Percentiles rank a stretch among this genome's conserved stretches.
phyloP scores from a whole-genome alignment of 208 protist genomes.

The Willaertia magna region DNA sequence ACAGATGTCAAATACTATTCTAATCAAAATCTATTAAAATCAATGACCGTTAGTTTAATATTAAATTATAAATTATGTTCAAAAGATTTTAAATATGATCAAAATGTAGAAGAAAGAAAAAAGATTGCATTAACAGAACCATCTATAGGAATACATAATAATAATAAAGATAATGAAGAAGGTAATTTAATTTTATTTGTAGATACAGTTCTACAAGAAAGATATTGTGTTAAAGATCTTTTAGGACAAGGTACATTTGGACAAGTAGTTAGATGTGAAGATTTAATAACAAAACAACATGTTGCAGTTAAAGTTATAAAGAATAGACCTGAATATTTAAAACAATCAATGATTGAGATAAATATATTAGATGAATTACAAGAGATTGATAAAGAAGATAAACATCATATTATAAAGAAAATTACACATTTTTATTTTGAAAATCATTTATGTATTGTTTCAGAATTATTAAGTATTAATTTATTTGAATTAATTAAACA shows the following conservation, averaged over 20 bases:
- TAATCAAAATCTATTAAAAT: not conserved
- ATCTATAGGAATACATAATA: not conserved
- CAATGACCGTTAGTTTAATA: not conserved
- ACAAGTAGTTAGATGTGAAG: slow-evolving; percentile 61
- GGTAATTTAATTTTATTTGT: not conserved
- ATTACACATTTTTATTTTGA: slow-evolving; percentile 38
- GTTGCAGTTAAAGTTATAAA: slow-evolving; percentile 69
- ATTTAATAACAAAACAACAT: slow-evolving; percentile 39
- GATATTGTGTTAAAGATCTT: slow-evolving; percentile 54
- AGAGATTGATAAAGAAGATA: not conserved
- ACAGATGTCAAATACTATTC: not conserved
- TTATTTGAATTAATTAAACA: slow-evolving; percentile 44
- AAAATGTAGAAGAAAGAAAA: not conserved
- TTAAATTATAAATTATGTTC: not conserved
- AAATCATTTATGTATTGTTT: slow-evolving; percentile 43
- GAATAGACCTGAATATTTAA: slow-evolving; percentile 53
- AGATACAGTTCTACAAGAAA: not conserved
- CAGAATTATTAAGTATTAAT: slow-evolving; percentile 48
- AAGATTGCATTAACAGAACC: not conserved
- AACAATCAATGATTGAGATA: slow-evolving; percentile 47
- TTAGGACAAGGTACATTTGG: slow-evolving; percentile 76
- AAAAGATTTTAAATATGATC: not conserved
- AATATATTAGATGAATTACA: slow-evolving; percentile 18
- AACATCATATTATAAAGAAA: slow-evolving; percentile 17
- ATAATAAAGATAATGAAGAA: not conserved